Percentiles rank a stretch among this genome's conserved stretches.
phyloP scores from a whole-genome alignment of 2,329 filamentous ascomycete species.

The Taxawa tesnikishii region DNA sequence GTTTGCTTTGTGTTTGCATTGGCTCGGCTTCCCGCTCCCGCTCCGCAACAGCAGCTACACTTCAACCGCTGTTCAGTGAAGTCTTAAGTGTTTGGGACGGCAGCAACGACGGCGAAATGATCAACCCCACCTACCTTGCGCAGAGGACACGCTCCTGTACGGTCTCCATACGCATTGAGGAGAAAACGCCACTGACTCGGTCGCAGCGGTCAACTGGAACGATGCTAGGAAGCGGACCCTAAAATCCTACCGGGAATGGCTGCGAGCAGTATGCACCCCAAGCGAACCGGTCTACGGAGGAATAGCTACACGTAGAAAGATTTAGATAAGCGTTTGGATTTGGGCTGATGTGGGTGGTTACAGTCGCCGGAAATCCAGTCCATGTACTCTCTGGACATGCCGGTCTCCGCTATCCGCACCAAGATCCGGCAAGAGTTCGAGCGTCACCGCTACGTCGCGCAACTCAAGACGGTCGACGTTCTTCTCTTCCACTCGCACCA shows the following conservation, averaged over 20 bases:
- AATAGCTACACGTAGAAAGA: background rate
- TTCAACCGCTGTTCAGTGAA: too few relatives aligned
- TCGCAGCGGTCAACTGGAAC: constrained; percentile 69
- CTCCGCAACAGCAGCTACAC: too few relatives aligned
- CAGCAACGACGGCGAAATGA: constrained; percentile 35
- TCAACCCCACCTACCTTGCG: constrained; percentile 84
- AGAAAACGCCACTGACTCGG: constrained; percentile 10
- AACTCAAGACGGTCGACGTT: constrained; percentile 78
- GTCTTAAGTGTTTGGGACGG: background rate
- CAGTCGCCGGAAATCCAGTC: constrained; percentile 93
- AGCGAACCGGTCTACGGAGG: background rate
- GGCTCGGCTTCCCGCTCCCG: too few relatives aligned
- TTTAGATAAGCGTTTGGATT: background rate
- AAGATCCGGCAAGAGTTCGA: constrained; percentile 97
- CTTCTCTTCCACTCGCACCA: constrained; percentile 81
- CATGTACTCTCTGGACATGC: constrained; percentile 90
- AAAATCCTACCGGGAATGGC: constrained; percentile 86
- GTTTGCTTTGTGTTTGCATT: too few relatives aligned
- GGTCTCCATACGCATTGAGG: constrained; percentile 10
- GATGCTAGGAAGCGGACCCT: constrained; percentile 83
- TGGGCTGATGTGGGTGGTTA: constrained; percentile 6
- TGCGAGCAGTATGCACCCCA: constrained; percentile 68
- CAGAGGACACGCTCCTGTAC: constrained; percentile 41
- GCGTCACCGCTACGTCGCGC: constrained; percentile 83
- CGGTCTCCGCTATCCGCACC: constrained; percentile 76